phyloP scores from a whole-genome alignment of 441 rosid species.

The Pelargonium cotyledonis region DNA sequence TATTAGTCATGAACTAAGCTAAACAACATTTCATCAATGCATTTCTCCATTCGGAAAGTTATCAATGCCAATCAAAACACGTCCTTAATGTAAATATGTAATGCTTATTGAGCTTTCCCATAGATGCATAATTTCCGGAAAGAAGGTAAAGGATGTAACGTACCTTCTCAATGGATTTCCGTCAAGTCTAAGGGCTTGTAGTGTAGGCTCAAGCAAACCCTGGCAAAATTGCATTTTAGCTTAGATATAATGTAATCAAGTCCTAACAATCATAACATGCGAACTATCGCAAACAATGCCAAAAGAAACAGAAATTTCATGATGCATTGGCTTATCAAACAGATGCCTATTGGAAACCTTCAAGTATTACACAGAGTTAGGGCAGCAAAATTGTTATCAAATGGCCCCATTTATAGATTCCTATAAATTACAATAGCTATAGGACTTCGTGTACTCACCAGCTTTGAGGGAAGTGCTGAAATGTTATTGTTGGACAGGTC shows the following conservation, averaged over 20 bases:
- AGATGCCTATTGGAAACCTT: background rate
- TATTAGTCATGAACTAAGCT: too few species aligned
- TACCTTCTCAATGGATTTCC: slow-evolving; percentile 93
- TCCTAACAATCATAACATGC: slow-evolving; percentile 1
- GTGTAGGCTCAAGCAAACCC: slow-evolving; percentile 77
- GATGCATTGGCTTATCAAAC: background rate
- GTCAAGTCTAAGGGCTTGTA: slow-evolving; percentile 71
- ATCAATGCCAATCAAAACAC: background rate
- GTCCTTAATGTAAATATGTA: too few species aligned
- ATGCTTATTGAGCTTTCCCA: background rate
- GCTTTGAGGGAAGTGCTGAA: slow-evolving; percentile 72
- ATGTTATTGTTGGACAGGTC: slow-evolving; percentile 85
- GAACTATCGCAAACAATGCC: background rate
- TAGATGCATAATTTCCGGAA: background rate
- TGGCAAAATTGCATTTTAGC: slow-evolving; percentile 24
- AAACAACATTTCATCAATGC: too few species aligned
- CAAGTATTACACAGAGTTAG: background rate
- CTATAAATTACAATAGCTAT: slow-evolving; percentile 7
- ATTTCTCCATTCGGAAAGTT: too few species aligned
- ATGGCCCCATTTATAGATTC: background rate
- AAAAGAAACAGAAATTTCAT: background rate
- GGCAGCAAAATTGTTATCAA: background rate
- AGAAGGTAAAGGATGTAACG: background rate
- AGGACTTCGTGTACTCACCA: slow-evolving; percentile 35
- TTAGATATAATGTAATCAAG: slow-evolving; percentile 4